Evolutionary conservation across 2,329 filamentous ascomycete genomes (phyloP), one percentile per base, ranked within the genome.

Genomic region (Bipolaris victoriae): DNA sequence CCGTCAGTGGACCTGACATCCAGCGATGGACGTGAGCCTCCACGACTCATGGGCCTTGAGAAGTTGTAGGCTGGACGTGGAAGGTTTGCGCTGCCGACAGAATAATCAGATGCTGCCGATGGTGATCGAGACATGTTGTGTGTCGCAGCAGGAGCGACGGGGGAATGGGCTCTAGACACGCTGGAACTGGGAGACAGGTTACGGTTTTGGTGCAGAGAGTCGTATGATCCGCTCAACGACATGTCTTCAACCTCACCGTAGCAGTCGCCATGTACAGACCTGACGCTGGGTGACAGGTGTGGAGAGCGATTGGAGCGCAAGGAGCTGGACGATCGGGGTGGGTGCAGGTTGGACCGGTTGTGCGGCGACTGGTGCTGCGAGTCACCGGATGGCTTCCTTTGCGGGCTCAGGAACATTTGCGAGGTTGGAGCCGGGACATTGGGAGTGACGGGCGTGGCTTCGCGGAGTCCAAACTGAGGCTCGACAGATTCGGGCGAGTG

Each of bases 1-100:
- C 61, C 66, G 29, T 77, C 77, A n/a, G 71, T 62, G 6, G 78
- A 68, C 31, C 68, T 62, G 9, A 65, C 71, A 31, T 80, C 78
- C 15, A 75, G 52, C 5, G 75, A 75, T 15, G 86, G 85, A 11
- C 84, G 87, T 5, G 60, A 57, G 60, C 86, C 87, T 58, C 87
- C 85, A 71, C 89, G 84, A 75, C 94, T 97, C 59, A 96, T 79
- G 0, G 95, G 95, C 41, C 95, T 86, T 0, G 95, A 98, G 75
- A 98, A 98, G 77, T 99, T 98, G 78, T 96, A 94, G 0, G 90
- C 87, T 0, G 92, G 90, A 15, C 89, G 85, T 11, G 88, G 86
- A 35, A 92, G 77, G 29, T 81, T 77, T 16, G 69, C 57, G 33
- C 84, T 82, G 46, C 79, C 83, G 43, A 84, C 83, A 1, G 92